phyloP scores from a whole-genome alignment of 768 basidiomycete genomes.

The Tricholoma furcatifolium region DNA sequence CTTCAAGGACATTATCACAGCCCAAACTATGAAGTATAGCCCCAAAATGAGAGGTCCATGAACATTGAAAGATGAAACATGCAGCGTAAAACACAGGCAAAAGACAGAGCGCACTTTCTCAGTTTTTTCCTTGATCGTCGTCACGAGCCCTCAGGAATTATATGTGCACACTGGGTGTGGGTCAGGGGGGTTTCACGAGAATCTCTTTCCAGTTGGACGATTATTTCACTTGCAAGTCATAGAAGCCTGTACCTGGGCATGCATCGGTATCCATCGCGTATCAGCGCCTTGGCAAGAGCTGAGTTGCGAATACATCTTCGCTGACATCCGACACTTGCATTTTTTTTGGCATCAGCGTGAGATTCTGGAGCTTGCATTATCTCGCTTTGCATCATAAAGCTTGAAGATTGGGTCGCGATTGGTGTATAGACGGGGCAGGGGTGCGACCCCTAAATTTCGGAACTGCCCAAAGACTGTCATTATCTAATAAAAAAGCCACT shows the following conservation, averaged over 20 bases:
- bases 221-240: conserved; percentile 17
- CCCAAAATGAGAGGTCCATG: conserved; percentile 14
- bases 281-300: conserved; percentile 27
- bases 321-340: conserved; percentile 4
- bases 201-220: conserved; percentile 10
- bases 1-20: too few relatives aligned
- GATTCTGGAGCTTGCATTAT: conserved; percentile 1
- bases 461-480: neutral
- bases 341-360: conserved; percentile 9
- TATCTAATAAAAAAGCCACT: neutral
- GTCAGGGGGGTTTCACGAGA: neutral
- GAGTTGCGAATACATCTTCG: too few relatives aligned
- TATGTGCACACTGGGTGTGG: conserved; percentile 22
- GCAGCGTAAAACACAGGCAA: conserved; percentile 7
- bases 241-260: too few relatives aligned
- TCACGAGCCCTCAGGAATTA: conserved; percentile 23
- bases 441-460: neutral
- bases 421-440: neutral
- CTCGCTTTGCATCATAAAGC: conserved; percentile 5
- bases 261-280: conserved; percentile 34
- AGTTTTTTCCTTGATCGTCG: neutral
- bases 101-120: neutral
- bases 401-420: neutral
- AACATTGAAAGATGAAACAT: conserved; percentile 12
- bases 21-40: conserved; percentile 18